Evolutionary conservation across 495 filamentous ascomycete species (phyloP).

Genomic region (Sphaerosporella brunnea): DNA sequence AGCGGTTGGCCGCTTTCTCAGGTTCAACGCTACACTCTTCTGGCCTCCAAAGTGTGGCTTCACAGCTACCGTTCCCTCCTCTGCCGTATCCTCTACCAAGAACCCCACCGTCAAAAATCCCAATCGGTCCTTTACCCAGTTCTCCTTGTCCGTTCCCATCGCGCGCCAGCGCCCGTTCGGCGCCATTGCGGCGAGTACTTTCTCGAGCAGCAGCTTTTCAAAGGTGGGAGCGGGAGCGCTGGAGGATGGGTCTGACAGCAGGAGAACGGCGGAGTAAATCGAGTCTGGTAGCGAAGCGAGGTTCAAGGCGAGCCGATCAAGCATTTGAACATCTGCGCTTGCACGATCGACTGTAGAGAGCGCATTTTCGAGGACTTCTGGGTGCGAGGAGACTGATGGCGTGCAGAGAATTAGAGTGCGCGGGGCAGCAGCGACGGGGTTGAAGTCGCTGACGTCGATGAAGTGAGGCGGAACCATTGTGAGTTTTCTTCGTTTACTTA

Average conservation of each 20-base stretch:
- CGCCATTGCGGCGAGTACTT: constrained; percentile 50
- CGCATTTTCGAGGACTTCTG: constrained; percentile 39
- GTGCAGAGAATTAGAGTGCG: constrained; percentile 53
- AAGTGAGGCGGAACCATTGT: too few species aligned
- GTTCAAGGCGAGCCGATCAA: constrained; percentile 76
- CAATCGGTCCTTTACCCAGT: constrained; percentile 31
- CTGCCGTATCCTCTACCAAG: constrained; percentile 39
- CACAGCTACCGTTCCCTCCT: constrained; percentile 34
- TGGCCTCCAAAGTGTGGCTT: constrained; percentile 51
- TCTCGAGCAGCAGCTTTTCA: constrained; percentile 40
- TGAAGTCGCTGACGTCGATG: too few species aligned
- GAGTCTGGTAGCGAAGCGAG: constrained; percentile 56
- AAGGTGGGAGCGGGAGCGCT: constrained; percentile 46
- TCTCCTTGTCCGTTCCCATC: constrained; percentile 26
- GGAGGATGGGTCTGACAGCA: constrained; percentile 66
- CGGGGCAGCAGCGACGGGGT: constrained; percentile 23
- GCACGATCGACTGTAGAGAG: constrained; percentile 49
- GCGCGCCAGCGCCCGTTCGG: constrained; percentile 48
- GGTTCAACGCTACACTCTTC: constrained; percentile 54
- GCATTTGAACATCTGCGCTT: constrained; percentile 86
- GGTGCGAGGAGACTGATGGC: constrained; percentile 53
- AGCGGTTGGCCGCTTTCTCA: constrained; percentile 43
- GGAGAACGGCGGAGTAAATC: constrained; percentile 68
- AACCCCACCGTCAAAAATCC: constrained; percentile 76
- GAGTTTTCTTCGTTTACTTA: too few species aligned